Percentiles rank a stretch among this genome's conserved stretches.
These are phyloP conservation scores for Gigaspora rosea DNA, from an alignment of 192 early-diverging fungal genomes.

Conservation along the genomic window DNA sequence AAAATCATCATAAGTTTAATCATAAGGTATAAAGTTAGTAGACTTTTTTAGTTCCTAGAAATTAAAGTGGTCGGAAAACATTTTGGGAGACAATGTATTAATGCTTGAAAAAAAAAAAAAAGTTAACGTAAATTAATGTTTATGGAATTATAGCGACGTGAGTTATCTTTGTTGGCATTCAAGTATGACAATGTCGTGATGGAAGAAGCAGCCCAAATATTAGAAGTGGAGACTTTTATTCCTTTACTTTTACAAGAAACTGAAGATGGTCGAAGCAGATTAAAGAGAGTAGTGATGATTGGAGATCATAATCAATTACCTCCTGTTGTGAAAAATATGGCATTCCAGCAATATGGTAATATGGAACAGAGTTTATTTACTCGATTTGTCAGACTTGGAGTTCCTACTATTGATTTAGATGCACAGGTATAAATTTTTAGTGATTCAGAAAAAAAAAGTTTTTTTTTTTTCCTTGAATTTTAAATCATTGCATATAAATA, in stretches of 20 bases:
- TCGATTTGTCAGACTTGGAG: conserved; percentile 88
- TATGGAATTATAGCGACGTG: conserved; percentile 53
- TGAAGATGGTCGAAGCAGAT: conserved; percentile 60
- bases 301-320: conserved; percentile 98
- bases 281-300: conserved; percentile 92
- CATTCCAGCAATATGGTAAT: conserved; percentile 82
- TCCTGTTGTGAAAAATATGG: conserved; percentile 89
- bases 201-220: conserved; percentile 95
- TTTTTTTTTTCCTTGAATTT: conserved; percentile 8
- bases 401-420: conserved; percentile 89
- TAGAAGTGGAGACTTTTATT: conserved; percentile 95
- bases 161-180: conserved; percentile 88
- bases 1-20: no score
- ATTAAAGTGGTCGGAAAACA: background rate
- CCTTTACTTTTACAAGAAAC: conserved; percentile 84
- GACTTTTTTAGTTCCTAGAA: background rate
- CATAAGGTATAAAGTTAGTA: no score
- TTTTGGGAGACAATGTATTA: no score
- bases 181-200: conserved; percentile 94
- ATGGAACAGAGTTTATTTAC: conserved; percentile 97
- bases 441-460: background rate
- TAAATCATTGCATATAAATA: background rate
- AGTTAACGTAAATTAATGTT: background rate
- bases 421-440: conserved; percentile 51
- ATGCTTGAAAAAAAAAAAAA: no score